These are phyloP conservation scores for Abelmoschus esculentus DNA, from an alignment of 345 rosid species.

Conservation along the genomic window DNA sequence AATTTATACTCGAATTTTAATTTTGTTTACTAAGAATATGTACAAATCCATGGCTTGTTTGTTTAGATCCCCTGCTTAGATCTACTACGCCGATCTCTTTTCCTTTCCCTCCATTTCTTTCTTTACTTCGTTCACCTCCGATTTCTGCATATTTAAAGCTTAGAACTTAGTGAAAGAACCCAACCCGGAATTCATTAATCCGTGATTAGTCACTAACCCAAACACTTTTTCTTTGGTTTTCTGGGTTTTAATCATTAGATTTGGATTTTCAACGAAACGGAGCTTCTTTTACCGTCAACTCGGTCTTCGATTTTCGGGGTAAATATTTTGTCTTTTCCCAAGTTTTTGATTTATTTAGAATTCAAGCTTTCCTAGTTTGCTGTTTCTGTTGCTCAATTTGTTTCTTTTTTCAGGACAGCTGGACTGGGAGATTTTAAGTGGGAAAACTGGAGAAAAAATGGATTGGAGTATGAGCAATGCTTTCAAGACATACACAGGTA, in stretches of 20 bases:
- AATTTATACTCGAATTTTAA: no score
- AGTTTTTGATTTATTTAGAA: no score
- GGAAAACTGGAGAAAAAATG: constrained; percentile 36
- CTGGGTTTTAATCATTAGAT: neutral
- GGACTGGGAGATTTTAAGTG: neutral
- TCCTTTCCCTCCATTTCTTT: no score
- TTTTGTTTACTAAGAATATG: no score
- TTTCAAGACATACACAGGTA: constrained; percentile 77
- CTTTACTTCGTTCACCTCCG: no score
- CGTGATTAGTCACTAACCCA: no score
- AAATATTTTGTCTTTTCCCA: neutral
- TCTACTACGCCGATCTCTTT: no score
- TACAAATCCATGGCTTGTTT: no score
- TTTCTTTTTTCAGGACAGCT: constrained; percentile 12
- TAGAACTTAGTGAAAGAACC: no score
- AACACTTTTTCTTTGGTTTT: neutral
- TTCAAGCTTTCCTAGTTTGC: neutral
- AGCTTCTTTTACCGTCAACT: neutral
- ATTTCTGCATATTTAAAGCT: no score
- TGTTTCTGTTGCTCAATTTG: neutral
- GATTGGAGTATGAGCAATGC: constrained; percentile 78
- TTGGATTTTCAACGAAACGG: neutral
- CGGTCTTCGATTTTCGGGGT: constrained; percentile 2
- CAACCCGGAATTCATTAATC: no score
- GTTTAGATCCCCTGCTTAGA: no score